Evolutionary conservation across 2,329 filamentous ascomycete species (phyloP).

Genomic region (Tothia fuscella): DNA sequence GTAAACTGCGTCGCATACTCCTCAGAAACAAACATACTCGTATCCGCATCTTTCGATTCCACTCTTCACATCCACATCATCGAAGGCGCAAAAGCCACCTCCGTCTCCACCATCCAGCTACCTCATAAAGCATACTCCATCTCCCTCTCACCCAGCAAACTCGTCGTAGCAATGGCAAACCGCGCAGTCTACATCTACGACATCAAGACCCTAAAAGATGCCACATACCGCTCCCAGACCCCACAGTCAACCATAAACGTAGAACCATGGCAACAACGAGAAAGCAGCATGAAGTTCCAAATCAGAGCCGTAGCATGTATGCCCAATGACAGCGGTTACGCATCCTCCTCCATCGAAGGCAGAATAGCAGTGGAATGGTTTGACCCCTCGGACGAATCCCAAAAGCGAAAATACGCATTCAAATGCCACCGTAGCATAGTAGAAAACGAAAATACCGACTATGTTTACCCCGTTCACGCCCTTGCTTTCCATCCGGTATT

Average conservation of each 20-base stretch:
- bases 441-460: conserved; percentile 60
- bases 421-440: conserved; percentile 83
- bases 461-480: conserved; percentile 87
- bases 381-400: conserved; percentile 73
- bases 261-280: conserved; percentile 82
- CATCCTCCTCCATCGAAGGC: conserved; percentile 84
- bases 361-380: conserved; percentile 97
- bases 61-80: conserved; percentile 67
- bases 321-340: conserved; percentile 92
- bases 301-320: conserved; percentile 89
- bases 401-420: conserved; percentile 93
- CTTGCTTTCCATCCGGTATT: conserved; percentile 69
- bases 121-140: conserved; percentile 85
- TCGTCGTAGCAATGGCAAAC: conserved; percentile 91
- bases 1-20: conserved; percentile 80
- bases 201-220: conserved; percentile 47
- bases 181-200: conserved; percentile 94
- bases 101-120: conserved; percentile 55
- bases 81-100: conserved; percentile 34
- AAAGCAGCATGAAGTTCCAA: conserved; percentile 92
- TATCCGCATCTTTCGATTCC: conserved; percentile 89
- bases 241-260: conserved; percentile 40
- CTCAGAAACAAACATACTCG: conserved; percentile 59
- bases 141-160: conserved; percentile 63
- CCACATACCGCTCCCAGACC: conserved; percentile 17